Base-by-base conservation (phyloP, 202 grass and related monocot genomes). In the Carex arenaria region DNA sequence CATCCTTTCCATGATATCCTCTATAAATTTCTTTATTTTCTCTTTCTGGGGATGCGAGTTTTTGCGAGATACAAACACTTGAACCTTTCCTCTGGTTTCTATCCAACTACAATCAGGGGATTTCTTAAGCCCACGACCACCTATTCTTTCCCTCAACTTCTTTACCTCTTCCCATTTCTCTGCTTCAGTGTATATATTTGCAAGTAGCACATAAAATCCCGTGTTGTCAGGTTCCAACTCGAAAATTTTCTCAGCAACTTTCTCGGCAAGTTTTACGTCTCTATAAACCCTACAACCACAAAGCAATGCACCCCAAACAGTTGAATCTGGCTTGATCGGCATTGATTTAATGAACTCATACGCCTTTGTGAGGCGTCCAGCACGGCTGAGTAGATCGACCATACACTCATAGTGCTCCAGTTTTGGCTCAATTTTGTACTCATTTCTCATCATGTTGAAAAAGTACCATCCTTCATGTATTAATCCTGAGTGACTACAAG, bases 401-500 rank as follows among this genome's bases (percentile, higher is more conserved):
- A 97, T 93, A 75, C 92, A 97, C 40, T 61, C 80, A 40, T 92
- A 94, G 51, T 97, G 92, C 92, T 93, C 91, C 49, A 94, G 61
- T 55, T 88, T 94, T 15, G 89, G 90, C 68, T 92, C 85, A 82
- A 94, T 94, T 78, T 67, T 89, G 82, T 89, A 90, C 51, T 93
- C 94, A 66, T 87, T 89, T 61, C 79, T 78, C 92, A 97, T 97
- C 5, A 86, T 79, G 64, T 97, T 83, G 74, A 94, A 97, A 78
- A 97, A 89, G 60, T n/a, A 79, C 94, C 92, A 91, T 26, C 90
- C 92, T 87, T 94, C 90, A 11, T 91, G 79, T 77, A 76, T 83
- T 61, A 94, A 83, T 28, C 92, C 90, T 80, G 90, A 94, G 92
- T 94, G 94, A 86, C 90, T 93, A 65, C 92, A 97, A 61, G 94